A percentile compares a stretch with the other conserved stretches of the same genome.
Evolutionary conservation across 805 yeast species (phyloP).

Genomic region (Cyberlindnera euphorbiae): DNA sequence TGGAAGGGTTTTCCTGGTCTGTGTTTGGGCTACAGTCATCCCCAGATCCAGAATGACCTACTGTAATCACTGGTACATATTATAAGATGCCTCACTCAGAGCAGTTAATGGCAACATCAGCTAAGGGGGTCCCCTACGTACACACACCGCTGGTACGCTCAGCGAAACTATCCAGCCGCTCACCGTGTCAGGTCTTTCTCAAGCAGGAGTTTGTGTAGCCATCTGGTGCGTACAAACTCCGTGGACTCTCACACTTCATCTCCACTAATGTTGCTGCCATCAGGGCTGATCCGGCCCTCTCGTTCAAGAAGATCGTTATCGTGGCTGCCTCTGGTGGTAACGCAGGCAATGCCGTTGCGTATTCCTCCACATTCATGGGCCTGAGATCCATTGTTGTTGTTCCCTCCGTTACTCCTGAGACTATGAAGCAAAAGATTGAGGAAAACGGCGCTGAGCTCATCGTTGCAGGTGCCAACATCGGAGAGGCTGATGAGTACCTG

Average conservation of each 20-base stretch:
- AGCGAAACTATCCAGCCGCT: constrained; percentile 26
- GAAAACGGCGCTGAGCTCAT: constrained; percentile 48
- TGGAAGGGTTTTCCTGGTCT: too few relatives aligned
- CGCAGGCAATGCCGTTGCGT: constrained; percentile 53
- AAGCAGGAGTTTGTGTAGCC: constrained; percentile 53
- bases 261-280: constrained; percentile 28
- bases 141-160: constrained; percentile 36
- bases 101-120: neutral
- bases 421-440: constrained; percentile 42
- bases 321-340: constrained; percentile 54
- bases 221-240: constrained; percentile 51
- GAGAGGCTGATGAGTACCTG: constrained; percentile 46
- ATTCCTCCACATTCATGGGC: constrained; percentile 35
- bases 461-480: constrained; percentile 41
- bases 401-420: constrained; percentile 43
- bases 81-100: neutral
- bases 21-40: too few relatives aligned
- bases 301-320: constrained; percentile 33
- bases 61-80: too few relatives aligned
- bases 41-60: too few relatives aligned
- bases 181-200: constrained; percentile 36
- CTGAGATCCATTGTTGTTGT: constrained; percentile 52
- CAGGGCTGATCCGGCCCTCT: constrained; percentile 17
- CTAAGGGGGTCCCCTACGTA: constrained; percentile 14
- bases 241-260: constrained; percentile 50